Percentiles rank a stretch among this genome's conserved stretches.
Conservation (phyloP, 1,284 basidiomycete species). For the Cryptococcus sp. region DNA sequence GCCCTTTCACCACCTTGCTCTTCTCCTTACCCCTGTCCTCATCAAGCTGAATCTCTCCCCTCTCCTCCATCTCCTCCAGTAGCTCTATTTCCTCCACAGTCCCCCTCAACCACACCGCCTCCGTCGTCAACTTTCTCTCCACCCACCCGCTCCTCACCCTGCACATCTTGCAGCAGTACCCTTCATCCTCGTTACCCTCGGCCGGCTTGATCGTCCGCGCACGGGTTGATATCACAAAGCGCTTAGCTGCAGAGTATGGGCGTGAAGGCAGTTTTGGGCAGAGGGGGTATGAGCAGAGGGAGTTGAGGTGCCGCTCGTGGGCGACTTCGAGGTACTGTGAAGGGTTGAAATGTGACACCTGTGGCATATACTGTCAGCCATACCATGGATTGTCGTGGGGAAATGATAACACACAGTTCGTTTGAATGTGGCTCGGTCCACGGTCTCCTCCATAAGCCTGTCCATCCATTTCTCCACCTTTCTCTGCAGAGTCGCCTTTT, state of each 20-base stretch:
- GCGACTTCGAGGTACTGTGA: slow-evolving; percentile 32
- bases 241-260: slow-evolving; percentile 25
- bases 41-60: slow-evolving; percentile 11
- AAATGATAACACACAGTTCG: slow-evolving; percentile 20
- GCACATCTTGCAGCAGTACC: slow-evolving; percentile 32
- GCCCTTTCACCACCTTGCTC: neutral
- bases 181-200: slow-evolving; percentile 38
- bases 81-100: slow-evolving; percentile 19
- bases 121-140: slow-evolving; percentile 21
- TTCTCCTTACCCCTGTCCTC: neutral
- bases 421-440: slow-evolving; percentile 22
- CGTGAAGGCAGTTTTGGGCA: slow-evolving; percentile 29
- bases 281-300: slow-evolving; percentile 36
- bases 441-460: slow-evolving; percentile 28
- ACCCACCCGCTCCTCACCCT: slow-evolving; percentile 27
- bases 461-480: slow-evolving; percentile 31
- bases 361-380: no score
- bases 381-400: neutral
- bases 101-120: slow-evolving; percentile 33
- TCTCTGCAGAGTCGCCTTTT: slow-evolving; percentile 14
- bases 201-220: slow-evolving; percentile 28
- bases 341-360: slow-evolving; percentile 19
- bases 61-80: slow-evolving; percentile 34
- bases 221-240: slow-evolving; percentile 25
- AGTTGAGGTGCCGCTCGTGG: slow-evolving; percentile 43